phyloP scores from a whole-genome alignment of 2,329 filamentous ascomycete species.

The Cytospora piceicola region DNA sequence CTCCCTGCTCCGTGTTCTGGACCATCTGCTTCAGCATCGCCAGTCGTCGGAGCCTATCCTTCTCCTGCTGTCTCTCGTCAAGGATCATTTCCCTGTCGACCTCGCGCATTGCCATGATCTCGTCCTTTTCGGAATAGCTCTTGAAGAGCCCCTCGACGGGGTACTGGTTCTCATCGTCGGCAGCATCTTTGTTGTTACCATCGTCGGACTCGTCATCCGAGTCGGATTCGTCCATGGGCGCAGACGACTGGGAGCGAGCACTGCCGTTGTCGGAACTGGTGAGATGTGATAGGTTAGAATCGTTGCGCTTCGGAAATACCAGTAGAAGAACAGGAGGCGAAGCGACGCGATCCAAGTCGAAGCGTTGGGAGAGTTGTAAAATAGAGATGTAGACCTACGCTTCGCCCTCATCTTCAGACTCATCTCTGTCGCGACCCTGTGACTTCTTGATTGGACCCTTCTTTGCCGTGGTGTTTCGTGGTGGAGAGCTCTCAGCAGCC shows the following conservation, averaged over 20 bases:
- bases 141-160: constrained; percentile 87
- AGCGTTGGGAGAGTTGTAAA: constrained; percentile 24
- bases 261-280: constrained; percentile 39
- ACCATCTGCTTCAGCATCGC: constrained; percentile 79
- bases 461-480: constrained; percentile 41
- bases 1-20: constrained; percentile 66
- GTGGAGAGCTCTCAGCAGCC: constrained; percentile 20
- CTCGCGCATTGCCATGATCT: constrained; percentile 86
- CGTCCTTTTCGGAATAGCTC: constrained; percentile 71
- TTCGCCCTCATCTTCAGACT: constrained; percentile 78
- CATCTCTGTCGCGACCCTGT: constrained; percentile 57
- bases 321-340: not conserved
- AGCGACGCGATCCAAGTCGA: constrained; percentile 11
- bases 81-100: constrained; percentile 89
- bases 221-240: constrained; percentile 87
- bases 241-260: constrained; percentile 76
- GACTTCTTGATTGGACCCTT: constrained; percentile 49
- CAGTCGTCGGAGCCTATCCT: constrained; percentile 82
- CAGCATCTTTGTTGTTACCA: constrained; percentile 49
- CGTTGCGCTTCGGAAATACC: not conserved
- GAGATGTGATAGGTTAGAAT: constrained; percentile 28
- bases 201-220: constrained; percentile 66
- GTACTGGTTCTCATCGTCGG: constrained; percentile 69
- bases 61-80: constrained; percentile 76
- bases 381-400: constrained; percentile 62